Evolutionary conservation across 306 rosid species (phyloP).

Genomic region (Lithocarpus polystachyus): DNA sequence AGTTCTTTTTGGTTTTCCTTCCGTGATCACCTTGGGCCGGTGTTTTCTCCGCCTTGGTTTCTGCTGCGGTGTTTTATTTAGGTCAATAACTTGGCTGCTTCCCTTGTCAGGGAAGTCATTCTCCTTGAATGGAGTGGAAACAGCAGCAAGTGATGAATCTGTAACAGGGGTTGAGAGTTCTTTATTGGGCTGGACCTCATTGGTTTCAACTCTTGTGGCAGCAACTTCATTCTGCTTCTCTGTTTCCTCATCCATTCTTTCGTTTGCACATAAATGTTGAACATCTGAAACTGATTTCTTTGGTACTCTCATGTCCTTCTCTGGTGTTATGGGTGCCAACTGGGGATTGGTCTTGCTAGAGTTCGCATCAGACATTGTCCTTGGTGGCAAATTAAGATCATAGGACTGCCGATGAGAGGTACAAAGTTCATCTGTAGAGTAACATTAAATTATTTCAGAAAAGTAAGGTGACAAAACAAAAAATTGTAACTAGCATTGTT

Average conservation of each 20-base stretch:
- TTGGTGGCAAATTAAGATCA: slow-evolving; percentile 33
- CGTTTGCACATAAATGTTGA: slow-evolving; percentile 18
- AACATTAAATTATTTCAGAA: slow-evolving; percentile 6
- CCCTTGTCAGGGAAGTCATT: slow-evolving; percentile 33
- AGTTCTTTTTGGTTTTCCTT: slow-evolving; percentile 58
- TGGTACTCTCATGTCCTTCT: slow-evolving; percentile 32
- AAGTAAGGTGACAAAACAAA: slow-evolving; percentile 5
- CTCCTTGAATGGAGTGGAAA: slow-evolving; percentile 35
- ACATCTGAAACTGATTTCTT: slow-evolving; percentile 19
- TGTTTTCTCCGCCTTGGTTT: slow-evolving; percentile 65
- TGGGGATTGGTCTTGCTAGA: slow-evolving; percentile 26
- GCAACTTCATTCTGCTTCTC: slow-evolving; percentile 23
- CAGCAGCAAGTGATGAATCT: slow-evolving; percentile 32
- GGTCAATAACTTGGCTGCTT: slow-evolving; percentile 24
- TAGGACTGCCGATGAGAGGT: slow-evolving; percentile 4
- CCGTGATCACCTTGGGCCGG: slow-evolving; percentile 81
- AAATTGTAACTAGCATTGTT: neutral
- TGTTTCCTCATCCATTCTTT: slow-evolving; percentile 22
- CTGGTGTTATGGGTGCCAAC: slow-evolving; percentile 49
- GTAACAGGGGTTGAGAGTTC: slow-evolving; percentile 25
- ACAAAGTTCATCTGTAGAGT: slow-evolving; percentile 20
- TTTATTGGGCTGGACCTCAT: slow-evolving; percentile 24
- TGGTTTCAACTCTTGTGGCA: slow-evolving; percentile 19
- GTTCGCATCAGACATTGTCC: slow-evolving; percentile 20
- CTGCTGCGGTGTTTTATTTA: slow-evolving; percentile 43